A percentile compares a stretch with the other conserved stretches of the same genome.
phyloP scores from a whole-genome alignment of 78 protist species.

The Pigoraptor vietnamica region DNA sequence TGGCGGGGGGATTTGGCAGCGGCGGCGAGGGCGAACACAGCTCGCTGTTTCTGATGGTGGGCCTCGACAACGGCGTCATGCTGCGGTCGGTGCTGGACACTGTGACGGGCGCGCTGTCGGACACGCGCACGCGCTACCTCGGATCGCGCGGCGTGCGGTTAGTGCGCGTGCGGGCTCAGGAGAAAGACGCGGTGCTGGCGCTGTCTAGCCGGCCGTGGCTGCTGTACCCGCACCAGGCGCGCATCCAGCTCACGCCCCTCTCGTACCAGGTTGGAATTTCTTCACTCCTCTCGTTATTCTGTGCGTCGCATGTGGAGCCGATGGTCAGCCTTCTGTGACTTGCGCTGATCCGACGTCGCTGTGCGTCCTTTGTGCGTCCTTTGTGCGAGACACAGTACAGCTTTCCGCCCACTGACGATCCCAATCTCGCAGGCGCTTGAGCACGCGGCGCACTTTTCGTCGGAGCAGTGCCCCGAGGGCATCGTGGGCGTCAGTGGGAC shows the following conservation, averaged over 20 bases:
- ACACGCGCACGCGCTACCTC: conserved; percentile 71
- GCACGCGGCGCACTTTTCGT: conserved; percentile 68
- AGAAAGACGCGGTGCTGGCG: conserved; percentile 75
- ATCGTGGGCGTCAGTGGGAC: conserved; percentile 78
- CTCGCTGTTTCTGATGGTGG: conserved; percentile 66
- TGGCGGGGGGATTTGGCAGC: neutral
- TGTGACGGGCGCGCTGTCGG: conserved; percentile 77
- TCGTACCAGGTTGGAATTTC: conserved; percentile 18
- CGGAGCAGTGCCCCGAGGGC: conserved; percentile 91
- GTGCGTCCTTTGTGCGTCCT: too few species aligned
- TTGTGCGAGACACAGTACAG: too few species aligned
- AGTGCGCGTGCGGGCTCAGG: conserved; percentile 36
- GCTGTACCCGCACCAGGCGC: conserved; percentile 47
- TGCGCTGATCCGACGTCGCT: too few species aligned
- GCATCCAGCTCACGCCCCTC: conserved; percentile 64
- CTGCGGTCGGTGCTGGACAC: conserved; percentile 76
- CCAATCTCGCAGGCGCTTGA: conserved; percentile 48
- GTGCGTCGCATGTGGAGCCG: neutral
- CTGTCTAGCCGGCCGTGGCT: conserved; percentile 85
- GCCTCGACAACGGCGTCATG: conserved; percentile 88
- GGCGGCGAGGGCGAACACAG: conserved; percentile 16
- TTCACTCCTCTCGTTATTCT: neutral
- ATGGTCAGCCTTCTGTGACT: neutral
- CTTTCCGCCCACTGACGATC: too few species aligned
- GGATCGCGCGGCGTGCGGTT: conserved; percentile 80